Evolutionary conservation across 2,329 filamentous ascomycete genomes (phyloP), one percentile per base, ranked within the genome.

Genomic region (Talaromyces sp.): DNA sequence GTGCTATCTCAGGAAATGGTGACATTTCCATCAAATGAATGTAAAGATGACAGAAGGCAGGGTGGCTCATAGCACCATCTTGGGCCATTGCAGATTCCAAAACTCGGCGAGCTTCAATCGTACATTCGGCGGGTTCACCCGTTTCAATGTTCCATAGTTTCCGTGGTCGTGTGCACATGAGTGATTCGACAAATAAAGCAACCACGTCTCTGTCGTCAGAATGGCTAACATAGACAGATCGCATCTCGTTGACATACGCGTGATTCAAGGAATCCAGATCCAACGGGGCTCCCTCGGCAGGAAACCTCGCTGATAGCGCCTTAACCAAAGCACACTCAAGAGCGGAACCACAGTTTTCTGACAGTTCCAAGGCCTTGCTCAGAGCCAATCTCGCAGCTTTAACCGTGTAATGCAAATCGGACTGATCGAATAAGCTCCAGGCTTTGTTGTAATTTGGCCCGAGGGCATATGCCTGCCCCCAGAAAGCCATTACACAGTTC

Each of bases 21-120:
- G 87, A 90, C 87, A 90, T 90, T 65, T 91, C 88, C 76, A 89
- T 87, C 5, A 88, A 80, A 60, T 90, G 87, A 32, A 90, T 87
- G 67, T 91, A 90, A 17, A 91, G 72, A 67, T 91, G 88, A 2
- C 90, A 76, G 0, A 91, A 70, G 0, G 88, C 88, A 0, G 88
- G 85, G 63, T 93, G 88, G 2, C 72, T 58, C 9, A 76, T 64
- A 1, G 77, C 80, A 10, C 74, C 77, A 1, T 77, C 67, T 11
- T 32, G 70, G 63, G 16, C 91, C 70, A 0, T 83, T 84, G 2
- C 66, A 69, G 10, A 27, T 22, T 89, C 86, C 1, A 89, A 74
- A 0, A 86, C 75, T 0, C 55, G 56, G 61, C 85, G 84, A 0
- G 77, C 79, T 47, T 88, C 82, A 2, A 84, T 55, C 0, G 84